Evolutionary conservation across 129 eudicot genomes (phyloP).

Genomic region (Silybum marianum): DNA sequence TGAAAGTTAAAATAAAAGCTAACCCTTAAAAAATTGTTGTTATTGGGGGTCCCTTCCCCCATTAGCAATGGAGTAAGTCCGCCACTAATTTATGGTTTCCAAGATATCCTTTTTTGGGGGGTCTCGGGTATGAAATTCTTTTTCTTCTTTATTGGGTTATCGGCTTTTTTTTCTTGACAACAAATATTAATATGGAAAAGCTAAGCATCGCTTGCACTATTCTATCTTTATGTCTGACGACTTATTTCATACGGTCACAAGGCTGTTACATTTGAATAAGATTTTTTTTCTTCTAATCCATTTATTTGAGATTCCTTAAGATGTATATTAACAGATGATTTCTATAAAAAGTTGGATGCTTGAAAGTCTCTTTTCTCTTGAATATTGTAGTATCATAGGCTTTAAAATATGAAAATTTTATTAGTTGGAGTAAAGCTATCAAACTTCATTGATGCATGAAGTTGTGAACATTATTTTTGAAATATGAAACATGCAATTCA

Average conservation of each 20-base stretch:
- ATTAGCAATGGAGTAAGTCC: too few species aligned
- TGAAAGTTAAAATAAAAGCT: too few species aligned
- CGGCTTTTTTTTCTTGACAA: background rate
- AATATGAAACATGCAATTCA: background rate
- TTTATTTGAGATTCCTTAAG: background rate
- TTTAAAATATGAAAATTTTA: background rate
- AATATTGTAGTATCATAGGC: background rate
- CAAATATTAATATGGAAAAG: background rate
- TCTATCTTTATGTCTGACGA: background rate
- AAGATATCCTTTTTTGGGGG: background rate
- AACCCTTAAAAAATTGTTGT: too few species aligned
- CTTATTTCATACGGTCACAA: too few species aligned
- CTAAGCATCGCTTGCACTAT: background rate
- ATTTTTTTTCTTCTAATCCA: background rate
- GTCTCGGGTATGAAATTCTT: background rate
- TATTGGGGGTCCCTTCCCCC: too few species aligned
- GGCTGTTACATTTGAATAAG: background rate
- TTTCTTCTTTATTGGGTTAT: background rate
- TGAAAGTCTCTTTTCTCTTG: background rate
- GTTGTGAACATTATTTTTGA: background rate
- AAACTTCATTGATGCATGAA: background rate
- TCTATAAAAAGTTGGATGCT: background rate
- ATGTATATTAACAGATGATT: background rate
- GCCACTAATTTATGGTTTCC: background rate
- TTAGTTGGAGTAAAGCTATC: constrained; percentile 6